Base-by-base conservation (phyloP, 1,284 basidiomycete species). In the Volvariella surrecta region DNA sequence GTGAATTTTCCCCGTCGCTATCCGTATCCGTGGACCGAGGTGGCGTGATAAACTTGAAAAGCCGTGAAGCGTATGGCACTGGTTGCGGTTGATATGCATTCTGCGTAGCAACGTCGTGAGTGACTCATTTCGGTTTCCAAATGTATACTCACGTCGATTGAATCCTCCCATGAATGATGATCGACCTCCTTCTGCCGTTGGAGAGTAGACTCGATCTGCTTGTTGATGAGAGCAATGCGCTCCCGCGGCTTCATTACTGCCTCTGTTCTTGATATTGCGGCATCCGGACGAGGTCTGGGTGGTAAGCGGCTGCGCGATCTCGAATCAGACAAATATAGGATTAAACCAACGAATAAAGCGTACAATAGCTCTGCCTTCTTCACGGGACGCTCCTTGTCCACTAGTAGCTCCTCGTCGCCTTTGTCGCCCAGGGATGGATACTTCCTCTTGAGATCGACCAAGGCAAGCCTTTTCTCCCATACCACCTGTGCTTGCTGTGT, bases 361-460 rank as follows among this genome's bases (percentile, higher is more conserved):
- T 42, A 79, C 74, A 55, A 54, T n/a, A 58, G 45, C 53, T 75
- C 82, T 10, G 65, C 61, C 51, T 73, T 79, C 68, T 81, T 85
- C 11, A 65, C 62, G 31, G 76, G 72, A 49, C 76, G 68, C 58
- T 89, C 79, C 59, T 85, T 82, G 64, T 91, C 82, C 45, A 86
- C 63, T 18, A 91, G 63, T 2, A 92, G 70, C 43, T 94, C 90
- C 40, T 95, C 91, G 50, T 95, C 91, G 4, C 76, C 73, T 50
- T 84, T 82, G 51, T 81, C 72, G 24, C 78, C 76, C 40, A 90
- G 60, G 1, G 63, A 55, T 7, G 87, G 82, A 60, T 77, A 79
- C 56, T 82, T 81, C 43, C 87, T 77, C 63, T 93, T 95, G 51
- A 92, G 68, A 51, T 91, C 86, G 18, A 79, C 79, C 16, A 95